phyloP scores from a whole-genome alignment of 768 basidiomycete species.

The Lentinus tigrinus region DNA sequence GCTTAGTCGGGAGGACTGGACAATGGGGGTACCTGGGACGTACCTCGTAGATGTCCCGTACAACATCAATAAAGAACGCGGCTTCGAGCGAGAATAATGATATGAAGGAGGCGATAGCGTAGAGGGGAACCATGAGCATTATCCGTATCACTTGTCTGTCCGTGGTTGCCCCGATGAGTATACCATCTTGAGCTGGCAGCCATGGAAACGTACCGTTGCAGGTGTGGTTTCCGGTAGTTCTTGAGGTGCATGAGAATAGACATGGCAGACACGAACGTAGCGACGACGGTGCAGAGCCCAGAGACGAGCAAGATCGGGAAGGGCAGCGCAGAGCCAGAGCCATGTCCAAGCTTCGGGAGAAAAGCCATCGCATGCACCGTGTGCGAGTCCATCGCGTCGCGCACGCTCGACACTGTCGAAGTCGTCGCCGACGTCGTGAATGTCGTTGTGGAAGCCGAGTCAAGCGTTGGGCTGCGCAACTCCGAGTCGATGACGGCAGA shows the following conservation, averaged over 20 bases:
- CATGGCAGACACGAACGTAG: constrained; percentile 68
- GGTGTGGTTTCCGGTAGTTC: constrained; percentile 79
- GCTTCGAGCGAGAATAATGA: constrained; percentile 92
- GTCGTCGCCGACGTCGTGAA: neutral
- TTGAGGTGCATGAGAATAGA: constrained; percentile 82
- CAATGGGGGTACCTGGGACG: constrained; percentile 19
- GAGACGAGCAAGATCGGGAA: constrained; percentile 57
- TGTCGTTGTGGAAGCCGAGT: constrained; percentile 3
- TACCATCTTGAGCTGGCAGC: neutral
- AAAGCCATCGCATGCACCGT: neutral
- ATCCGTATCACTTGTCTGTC: constrained; percentile 88
- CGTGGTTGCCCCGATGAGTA: neutral
- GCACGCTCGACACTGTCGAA: neutral
- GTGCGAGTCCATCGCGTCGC: neutral
- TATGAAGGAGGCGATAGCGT: constrained; percentile 87
- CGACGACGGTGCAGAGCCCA: constrained; percentile 62
- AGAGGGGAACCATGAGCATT: constrained; percentile 96
- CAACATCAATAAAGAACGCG: constrained; percentile 93
- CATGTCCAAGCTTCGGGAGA: constrained; percentile 24
- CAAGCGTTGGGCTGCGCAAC: neutral
- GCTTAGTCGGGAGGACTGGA: neutral
- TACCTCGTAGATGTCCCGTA: constrained; percentile 96
- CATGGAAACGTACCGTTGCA: constrained; percentile 61
- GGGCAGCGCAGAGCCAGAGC: constrained; percentile 54
- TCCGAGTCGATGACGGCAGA: neutral